Evolutionary conservation across 805 yeast genomes (phyloP), one percentile per base, ranked within the genome.

Genomic region (Ogataea thermomethanolica): DNA sequence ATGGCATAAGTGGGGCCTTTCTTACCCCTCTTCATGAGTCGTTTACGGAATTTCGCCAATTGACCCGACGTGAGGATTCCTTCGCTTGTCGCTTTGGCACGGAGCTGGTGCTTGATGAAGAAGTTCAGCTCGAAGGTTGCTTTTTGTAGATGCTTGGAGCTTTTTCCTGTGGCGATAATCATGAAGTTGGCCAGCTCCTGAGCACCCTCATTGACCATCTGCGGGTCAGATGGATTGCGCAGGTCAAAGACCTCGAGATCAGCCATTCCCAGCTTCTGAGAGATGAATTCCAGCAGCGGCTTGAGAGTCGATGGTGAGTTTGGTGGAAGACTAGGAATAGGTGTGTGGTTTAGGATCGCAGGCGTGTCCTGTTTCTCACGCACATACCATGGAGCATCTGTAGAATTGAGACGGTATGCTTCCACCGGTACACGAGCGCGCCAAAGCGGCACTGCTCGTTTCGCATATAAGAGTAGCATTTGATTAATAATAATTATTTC

Each of bases 141-240:
- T 46, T 79, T 81, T 48, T 74, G 79, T 15, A 88, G 64, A 63
- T 90, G 98, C 46, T 76, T 80, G 27, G 78, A 75, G 23, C 90
- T 78, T 58, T 81, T 83, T 4, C 95, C 96, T 0, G 93, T 76
- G 13, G 81, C 75, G 0, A 91, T 64, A 5, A 91, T 64, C 71
- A 80, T 73, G 41, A 74, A 70, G 40, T 72, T 68, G 8, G 73
- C 65, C 15, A 69, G 12, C 66, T 54, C 46, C 50, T 65, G 43
- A 9, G 63, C 62, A 15, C 66, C 63, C 33, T 56, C 62, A 33
- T 49, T 53, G 22, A 44, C 44, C 13, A 45, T 37, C 5, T 31
- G 37, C 2, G 54, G 61, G 8, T 63, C 58, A 5, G 62, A 58
- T 6, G 30, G 8, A 17, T 67, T 56, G 25, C 81, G 66, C 43